Evolutionary conservation across 1,284 basidiomycete genomes (phyloP).

Genomic region (Phenoliferia sp.): DNA sequence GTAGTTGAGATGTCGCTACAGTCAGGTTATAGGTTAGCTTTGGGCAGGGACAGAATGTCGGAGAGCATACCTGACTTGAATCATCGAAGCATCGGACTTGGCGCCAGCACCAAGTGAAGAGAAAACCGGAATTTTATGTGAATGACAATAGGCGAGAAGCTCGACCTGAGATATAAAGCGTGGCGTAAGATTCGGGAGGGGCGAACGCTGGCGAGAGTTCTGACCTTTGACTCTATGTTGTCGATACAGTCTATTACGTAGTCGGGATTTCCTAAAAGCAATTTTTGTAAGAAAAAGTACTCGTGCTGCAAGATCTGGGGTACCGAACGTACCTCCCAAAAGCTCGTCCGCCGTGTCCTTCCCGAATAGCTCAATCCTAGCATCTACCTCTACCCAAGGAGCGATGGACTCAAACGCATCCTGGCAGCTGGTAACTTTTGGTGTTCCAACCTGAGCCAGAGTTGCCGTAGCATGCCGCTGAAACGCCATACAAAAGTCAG

Average conservation of each 20-base stretch:
- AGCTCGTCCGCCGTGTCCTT: constrained; percentile 60
- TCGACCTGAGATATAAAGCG: constrained; percentile 53
- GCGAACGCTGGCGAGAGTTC: constrained; percentile 1
- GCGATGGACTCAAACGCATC: constrained; percentile 65
- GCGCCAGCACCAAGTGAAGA: constrained; percentile 98
- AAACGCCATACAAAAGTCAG: neutral
- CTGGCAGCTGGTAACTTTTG: constrained; percentile 82
- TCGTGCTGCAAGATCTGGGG: constrained; percentile 18
- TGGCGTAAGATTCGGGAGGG: neutral
- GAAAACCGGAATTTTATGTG: constrained; percentile 76
- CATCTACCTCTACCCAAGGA: constrained; percentile 69
- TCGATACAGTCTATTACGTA: constrained; percentile 75
- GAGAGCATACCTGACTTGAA: constrained; percentile 65
- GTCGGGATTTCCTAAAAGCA: constrained; percentile 22
- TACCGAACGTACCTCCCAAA: constrained; percentile 55
- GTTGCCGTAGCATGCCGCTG: constrained; percentile 84
- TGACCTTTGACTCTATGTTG: constrained; percentile 83
- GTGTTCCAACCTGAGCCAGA: constrained; percentile 83
- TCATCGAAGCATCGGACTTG: constrained; percentile 87
- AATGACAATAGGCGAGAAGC: constrained; percentile 74
- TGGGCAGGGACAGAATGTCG: neutral
- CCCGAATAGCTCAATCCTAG: constrained; percentile 72
- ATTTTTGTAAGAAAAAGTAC: constrained; percentile 22
- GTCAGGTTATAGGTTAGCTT: neutral
- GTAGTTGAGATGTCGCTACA: constrained; percentile 82